Evolutionary conservation across 352 stramenopile species (phyloP), one percentile per base, ranked within the genome.

Genomic region (Phytophthora macrochlamydospora): DNA sequence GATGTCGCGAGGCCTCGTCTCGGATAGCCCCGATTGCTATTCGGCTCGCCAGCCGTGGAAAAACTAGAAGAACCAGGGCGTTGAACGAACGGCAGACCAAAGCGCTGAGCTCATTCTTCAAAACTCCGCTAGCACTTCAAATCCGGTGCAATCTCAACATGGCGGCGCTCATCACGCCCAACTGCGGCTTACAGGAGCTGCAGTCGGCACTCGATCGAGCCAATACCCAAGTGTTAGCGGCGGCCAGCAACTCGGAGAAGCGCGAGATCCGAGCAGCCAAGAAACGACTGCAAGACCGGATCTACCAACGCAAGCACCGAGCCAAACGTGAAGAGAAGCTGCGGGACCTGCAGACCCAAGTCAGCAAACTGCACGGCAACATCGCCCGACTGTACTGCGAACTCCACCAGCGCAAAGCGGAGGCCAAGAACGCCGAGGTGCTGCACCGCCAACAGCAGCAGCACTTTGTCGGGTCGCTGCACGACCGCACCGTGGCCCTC

Each of bases 251-350:
- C n/a, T 37, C 50, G 32, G 56, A 75, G 12, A 71, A 75, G 28
- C 67, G 52, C 4, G 50, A 37, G 24, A 28, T 71, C 2, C 59
- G 59, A 4, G 59, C 44, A 8, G 52, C 54, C n/a, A 73, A 73
- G 52, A 77, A 77, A 48, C 71, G 71, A 0, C 53, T 80, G 11
- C 60, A 73, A 28, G 72, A 80, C 42, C 65, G 68, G 13, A 57
- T 80, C 37, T 80, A 80, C 64, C 67, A 76, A 45, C 67, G 71
- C 35, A 75, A 75, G 9, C 71, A 76, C 58, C 71, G 71, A 30
- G 72, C 72, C 60, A 79, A 77, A 28, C 68, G 64, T 40, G 72
- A 79, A 13, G 35, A 72, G 30, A 48, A 65, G 35, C 62, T 64
- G 11, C 45, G 40, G 3, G 42, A n/a, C 7, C 58, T 79, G 31